Conservation (phyloP, 208 protist genomes). For the Leishmania turanica region DNA sequence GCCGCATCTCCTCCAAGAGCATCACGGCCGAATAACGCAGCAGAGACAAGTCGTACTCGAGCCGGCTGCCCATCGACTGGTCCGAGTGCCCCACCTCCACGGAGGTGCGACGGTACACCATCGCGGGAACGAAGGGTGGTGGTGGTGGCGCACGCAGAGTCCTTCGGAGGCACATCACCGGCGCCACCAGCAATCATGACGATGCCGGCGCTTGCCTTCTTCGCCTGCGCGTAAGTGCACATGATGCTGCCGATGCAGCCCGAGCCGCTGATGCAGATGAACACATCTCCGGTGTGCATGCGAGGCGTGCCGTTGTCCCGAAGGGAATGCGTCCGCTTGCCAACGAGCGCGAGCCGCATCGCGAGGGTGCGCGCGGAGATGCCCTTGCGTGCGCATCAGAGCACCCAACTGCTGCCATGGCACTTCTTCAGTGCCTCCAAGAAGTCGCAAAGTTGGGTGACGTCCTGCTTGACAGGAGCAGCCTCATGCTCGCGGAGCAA, state of each 20-base stretch:
- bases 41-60: neutral
- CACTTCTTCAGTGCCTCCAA: too few relatives aligned
- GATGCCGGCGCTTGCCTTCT: neutral
- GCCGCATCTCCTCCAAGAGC: neutral
- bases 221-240: neutral
- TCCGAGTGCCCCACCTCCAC: neutral
- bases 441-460: neutral
- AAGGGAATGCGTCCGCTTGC: neutral
- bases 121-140: neutral
- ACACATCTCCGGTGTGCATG: constrained; percentile 24
- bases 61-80: neutral
- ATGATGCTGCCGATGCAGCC: constrained; percentile 19
- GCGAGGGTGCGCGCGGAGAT: too few relatives aligned
- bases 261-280: constrained; percentile 24
- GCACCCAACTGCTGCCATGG: too few relatives aligned
- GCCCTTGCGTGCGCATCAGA: too few relatives aligned
- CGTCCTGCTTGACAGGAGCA: neutral
- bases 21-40: neutral
- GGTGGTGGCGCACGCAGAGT: neutral
- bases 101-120: neutral
- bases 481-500: neutral
- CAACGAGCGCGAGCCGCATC: neutral
- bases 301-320: constrained; percentile 12
- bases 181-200: neutral
- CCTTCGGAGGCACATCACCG: neutral